Base-by-base conservation (phyloP, 1,139 yeast species). In the Suhomyces kunorum region DNA sequence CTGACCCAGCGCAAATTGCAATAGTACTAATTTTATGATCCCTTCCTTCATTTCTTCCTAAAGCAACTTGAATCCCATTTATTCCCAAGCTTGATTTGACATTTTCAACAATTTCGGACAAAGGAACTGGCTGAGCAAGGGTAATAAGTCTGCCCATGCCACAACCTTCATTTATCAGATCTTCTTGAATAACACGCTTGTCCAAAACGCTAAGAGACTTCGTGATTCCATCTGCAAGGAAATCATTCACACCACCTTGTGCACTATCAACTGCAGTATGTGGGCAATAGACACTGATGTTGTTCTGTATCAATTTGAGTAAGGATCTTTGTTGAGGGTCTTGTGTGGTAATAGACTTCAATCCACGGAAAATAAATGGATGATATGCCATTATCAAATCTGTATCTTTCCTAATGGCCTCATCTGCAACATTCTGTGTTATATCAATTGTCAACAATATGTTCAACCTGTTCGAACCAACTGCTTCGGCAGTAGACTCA, bases 1-100 rank as follows among this genome's bases (percentile, higher is more conserved):
- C 99, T 4, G 96, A 87, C 0, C 99, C 99, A 4, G 98, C 98
- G 63, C 99, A 92, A 16, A 92, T 61, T 0, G 97, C 98, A n/a
- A 89, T 70, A 0, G 73, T 69, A 16, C 59, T 61, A 29, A 86
- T 68, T 11, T 45, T 39, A 5, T 62, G 64, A 9, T 50, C 48
- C 8, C 55, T 48, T 12, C 59, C 64, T 8, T 58, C 46, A 8
- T 61, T 60, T 2, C 71, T 63, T 0, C 74, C 68, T 3, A 54
- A 49, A 1, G 89, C 89, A 1, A 88, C 78, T 58, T 87, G 96
- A 8, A 90, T 66, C 47, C 80, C 66, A 0, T 61, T 42, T 37
- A 92, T 61, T 0, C 66, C 70, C 34, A 90, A 64, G 16, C 71
- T 68, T 1, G 40, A 33, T 54, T 92, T 92, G 35, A 86, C 74